Percentiles rank a stretch among this genome's conserved stretches.
Conservation (phyloP, 2,329 filamentous ascomycete species). For the Pseudocercospora fijiensis region DNA sequence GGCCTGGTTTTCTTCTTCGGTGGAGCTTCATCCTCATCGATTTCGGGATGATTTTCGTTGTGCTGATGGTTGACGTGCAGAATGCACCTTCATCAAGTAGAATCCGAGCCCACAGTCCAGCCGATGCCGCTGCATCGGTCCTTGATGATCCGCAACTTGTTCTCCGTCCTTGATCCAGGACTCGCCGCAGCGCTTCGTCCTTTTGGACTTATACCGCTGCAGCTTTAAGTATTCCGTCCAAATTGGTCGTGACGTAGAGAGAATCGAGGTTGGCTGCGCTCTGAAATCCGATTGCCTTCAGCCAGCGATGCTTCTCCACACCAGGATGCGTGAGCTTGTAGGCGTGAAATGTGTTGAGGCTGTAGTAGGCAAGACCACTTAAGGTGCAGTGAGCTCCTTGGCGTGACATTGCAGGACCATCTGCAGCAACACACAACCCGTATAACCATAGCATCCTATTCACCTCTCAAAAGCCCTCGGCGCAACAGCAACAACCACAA, state of each 20-base stretch:
- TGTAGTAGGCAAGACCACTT: too few species aligned
- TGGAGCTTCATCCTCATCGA: too few species aligned
- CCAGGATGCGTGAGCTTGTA: background rate
- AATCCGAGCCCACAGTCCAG: too few species aligned
- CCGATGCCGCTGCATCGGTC: background rate
- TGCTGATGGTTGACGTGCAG: background rate
- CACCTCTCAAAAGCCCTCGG: slow-evolving; percentile 45
- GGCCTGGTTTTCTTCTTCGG: background rate
- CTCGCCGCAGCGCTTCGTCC: background rate
- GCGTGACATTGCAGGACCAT: background rate
- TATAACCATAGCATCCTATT: background rate
- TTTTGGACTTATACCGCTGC: background rate
- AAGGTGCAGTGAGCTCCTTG: background rate
- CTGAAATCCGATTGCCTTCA: background rate
- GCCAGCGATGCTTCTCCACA: background rate
- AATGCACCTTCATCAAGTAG: background rate
- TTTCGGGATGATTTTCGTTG: too few species aligned
- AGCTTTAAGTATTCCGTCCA: background rate
- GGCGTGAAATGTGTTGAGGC: too few species aligned
- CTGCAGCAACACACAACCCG: background rate
- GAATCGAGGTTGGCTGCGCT: background rate
- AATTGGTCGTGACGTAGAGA: background rate
- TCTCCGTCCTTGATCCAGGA: background rate
- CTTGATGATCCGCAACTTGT: background rate
- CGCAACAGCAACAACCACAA: slow-evolving; percentile 59